Percentiles rank a stretch among this genome's conserved stretches.
Evolutionary conservation across 2,329 filamentous ascomycete species (phyloP).

Genomic region (Trichophyton simii): DNA sequence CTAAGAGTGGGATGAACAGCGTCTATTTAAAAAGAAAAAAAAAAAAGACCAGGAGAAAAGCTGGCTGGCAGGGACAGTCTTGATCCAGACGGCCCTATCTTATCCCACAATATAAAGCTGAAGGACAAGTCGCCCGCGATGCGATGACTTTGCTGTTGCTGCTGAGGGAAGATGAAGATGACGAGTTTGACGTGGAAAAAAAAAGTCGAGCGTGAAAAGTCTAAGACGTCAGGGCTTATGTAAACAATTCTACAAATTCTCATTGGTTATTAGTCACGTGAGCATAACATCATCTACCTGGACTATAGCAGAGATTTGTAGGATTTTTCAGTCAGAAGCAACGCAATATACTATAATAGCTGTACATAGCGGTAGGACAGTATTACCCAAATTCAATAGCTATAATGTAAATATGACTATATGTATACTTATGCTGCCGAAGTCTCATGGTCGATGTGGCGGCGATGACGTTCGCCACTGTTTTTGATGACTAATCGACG

Average conservation of each 20-base stretch:
- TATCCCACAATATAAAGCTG: neutral
- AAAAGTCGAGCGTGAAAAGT: neutral
- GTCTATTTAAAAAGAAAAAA: neutral
- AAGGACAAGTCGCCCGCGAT: neutral
- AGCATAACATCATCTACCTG: neutral
- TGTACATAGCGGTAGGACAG: too few relatives aligned
- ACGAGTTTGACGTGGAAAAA: neutral
- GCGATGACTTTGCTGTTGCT: neutral
- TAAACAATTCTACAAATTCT: neutral
- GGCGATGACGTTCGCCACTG: too few relatives aligned
- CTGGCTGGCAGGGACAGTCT: neutral
- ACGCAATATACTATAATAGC: too few relatives aligned
- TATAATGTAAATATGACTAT: too few relatives aligned
- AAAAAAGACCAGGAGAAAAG: neutral
- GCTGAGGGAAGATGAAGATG: neutral
- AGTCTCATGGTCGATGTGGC: too few relatives aligned
- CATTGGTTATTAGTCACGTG: neutral
- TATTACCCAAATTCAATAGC: too few relatives aligned
- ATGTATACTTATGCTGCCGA: too few relatives aligned
- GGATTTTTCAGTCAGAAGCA: too few relatives aligned
- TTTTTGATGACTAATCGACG: too few relatives aligned
- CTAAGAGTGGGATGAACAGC: conserved; percentile 13
- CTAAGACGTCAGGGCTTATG: neutral
- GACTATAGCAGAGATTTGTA: neutral
- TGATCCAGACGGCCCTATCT: neutral